These are phyloP conservation scores for Aegilops longissima DNA, from an alignment of 176 grass and related monocot genomes.

Conservation along the genomic window DNA sequence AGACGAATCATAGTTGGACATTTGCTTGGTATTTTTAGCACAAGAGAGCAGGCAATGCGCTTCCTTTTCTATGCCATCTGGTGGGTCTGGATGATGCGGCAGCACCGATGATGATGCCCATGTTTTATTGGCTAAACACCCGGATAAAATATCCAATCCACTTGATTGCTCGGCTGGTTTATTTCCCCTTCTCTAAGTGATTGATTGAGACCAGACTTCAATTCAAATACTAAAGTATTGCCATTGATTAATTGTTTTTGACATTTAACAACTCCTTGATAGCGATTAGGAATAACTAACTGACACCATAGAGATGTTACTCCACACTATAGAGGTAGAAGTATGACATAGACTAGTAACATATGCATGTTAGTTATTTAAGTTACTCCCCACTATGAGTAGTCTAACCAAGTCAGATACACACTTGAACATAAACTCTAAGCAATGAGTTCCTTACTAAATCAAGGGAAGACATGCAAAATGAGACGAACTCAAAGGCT, in stretches of 20 bases:
- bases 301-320: no score
- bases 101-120: neutral
- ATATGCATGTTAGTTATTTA: no score
- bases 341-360: no score
- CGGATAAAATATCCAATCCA: conserved; percentile 1
- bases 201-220: neutral
- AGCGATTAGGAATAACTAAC: neutral
- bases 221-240: neutral
- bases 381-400: no score
- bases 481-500: no score
- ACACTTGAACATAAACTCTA: no score
- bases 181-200: neutral
- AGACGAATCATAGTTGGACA: conserved; percentile 12
- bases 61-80: neutral
- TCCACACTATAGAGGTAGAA: no score
- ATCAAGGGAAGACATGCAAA: no score
- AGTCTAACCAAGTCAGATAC: no score
- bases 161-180: conserved; percentile 5
- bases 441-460: no score
- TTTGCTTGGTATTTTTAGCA: neutral
- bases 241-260: neutral
- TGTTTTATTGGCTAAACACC: neutral
- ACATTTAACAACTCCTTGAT: neutral
- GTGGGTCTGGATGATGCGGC: neutral
- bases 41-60: neutral